These are phyloP conservation scores for Vitis rotundifolia DNA, from an alignment of 164 flowering plant genomes.

Conservation along the genomic window DNA sequence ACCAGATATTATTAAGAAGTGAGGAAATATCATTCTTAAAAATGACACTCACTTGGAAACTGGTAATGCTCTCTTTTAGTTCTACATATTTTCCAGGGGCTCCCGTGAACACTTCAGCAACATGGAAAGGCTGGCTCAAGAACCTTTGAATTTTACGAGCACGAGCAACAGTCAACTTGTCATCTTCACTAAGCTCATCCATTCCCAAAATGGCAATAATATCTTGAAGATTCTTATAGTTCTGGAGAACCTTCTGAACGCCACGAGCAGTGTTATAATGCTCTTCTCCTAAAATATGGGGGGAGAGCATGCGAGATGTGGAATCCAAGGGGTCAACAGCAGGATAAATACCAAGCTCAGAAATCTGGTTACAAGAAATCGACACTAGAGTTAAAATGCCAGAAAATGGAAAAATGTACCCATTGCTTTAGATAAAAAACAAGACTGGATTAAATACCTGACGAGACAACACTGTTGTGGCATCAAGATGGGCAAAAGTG, in stretches of 20 bases:
- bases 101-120: constrained; percentile 98
- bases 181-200: constrained; percentile 99
- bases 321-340: constrained; percentile 82
- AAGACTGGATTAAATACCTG: constrained; percentile 44
- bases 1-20: too few species aligned
- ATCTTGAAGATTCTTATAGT: constrained; percentile 95
- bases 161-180: constrained; percentile 92
- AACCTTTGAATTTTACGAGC: constrained; percentile 92
- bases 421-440: not conserved
- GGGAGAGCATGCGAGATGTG: constrained; percentile 81
- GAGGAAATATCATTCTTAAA: not conserved
- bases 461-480: constrained; percentile 94
- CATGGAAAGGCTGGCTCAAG: constrained; percentile 98
- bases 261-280: constrained; percentile 86
- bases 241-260: constrained; percentile 86
- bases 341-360: constrained; percentile 95
- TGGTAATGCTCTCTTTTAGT: constrained; percentile 85
- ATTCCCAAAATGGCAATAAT: constrained; percentile 98
- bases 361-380: constrained; percentile 47
- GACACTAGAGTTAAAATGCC: constrained; percentile 7
- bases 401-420: not conserved
- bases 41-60: constrained; percentile 74
- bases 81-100: constrained; percentile 97
- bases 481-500: constrained; percentile 99
- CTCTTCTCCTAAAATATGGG: constrained; percentile 70